Percentiles rank a stretch among this genome's conserved stretches.
These are phyloP conservation scores for Globisporangium alternatum DNA, from an alignment of 352 stramenopile species.

Conservation along the genomic window DNA sequence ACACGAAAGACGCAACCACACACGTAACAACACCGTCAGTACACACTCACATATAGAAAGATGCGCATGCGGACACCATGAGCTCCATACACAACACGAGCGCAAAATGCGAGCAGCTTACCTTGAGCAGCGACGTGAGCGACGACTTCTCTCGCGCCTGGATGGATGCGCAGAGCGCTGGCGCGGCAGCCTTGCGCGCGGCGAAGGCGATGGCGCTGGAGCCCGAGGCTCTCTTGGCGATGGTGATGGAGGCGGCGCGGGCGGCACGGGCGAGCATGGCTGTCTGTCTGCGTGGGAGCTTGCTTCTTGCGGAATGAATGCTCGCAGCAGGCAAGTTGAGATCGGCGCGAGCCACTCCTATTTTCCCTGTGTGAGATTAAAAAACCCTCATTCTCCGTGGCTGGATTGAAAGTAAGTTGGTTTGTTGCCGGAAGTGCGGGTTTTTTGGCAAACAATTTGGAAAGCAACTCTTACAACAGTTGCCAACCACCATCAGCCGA, in stretches of 20 bases:
- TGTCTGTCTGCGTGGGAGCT: constrained; percentile 3
- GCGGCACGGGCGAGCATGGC: constrained; percentile 46
- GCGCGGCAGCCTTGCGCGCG: constrained; percentile 15
- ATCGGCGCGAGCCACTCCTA: neutral
- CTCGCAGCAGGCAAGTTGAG: neutral
- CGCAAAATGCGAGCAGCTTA: constrained; percentile 2
- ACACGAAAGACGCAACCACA: neutral
- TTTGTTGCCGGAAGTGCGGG: too few relatives aligned
- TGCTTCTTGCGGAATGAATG: constrained; percentile 11
- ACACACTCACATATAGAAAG: neutral
- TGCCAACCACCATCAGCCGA: too few relatives aligned
- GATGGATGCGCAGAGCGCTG: constrained; percentile 25
- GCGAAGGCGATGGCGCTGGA: constrained; percentile 12
- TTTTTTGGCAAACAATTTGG: too few relatives aligned
- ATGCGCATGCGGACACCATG: neutral
- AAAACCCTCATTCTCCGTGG: too few relatives aligned
- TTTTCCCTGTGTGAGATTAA: neutral
- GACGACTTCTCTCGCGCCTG: constrained; percentile 59
- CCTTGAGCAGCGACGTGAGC: constrained; percentile 40
- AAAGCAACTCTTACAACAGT: too few relatives aligned
- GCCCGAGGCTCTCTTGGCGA: constrained; percentile 26
- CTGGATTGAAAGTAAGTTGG: too few relatives aligned
- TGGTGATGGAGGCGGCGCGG: constrained; percentile 27
- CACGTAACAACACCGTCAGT: neutral
- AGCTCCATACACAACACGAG: neutral